Base-by-base conservation (phyloP, 805 yeast species). In the Nakazawaea populi region DNA sequence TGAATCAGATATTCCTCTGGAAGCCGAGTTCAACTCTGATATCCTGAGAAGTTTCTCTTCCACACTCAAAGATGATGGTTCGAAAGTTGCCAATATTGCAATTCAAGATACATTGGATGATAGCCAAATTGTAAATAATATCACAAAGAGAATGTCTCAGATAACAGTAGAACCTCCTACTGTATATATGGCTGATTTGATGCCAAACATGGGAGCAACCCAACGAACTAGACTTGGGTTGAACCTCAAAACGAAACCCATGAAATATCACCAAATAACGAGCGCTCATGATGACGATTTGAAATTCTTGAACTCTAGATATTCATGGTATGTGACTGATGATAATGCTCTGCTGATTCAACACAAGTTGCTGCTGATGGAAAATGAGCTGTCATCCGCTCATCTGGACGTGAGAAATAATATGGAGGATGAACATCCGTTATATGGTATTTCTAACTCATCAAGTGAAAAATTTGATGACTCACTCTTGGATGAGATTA, bases 401-500 rank as follows among this genome's bases (percentile, higher is more conserved):
- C 12, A 42, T 12, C 5, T 7, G 11, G 30, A 6, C 14, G 36
- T 24, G 14, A 29, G 18, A n/a, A 10, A 35, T 5, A 46, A 31
- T 12, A 34, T 37, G 12, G 35, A 40, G 27, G 45, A 47, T 27
- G 34, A 47, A 6, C 18, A 24, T n/a, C 35, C 29, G 10, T 39
- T 12, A 10, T 40, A 12, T 14, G 38, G 30, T 4, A 14, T 30
- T 1, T 24, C 42, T 24, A 11, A n/a, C 14, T 38, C 42, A 10
- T 38, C 43, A 12, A 46, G 43, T 37, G 51, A 48, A 24, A 49
- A 38, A 24, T 42, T 53, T 14, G 59, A 59, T 43, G 66, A 62
- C 41, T 59, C 65, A 2, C 42, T 65, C 51, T 49, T 70, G 12
- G 73, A 69, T 52, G 73, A 70, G 52, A 59, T 68, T 31, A 70